phyloP scores from a whole-genome alignment of 116 monocot species.

The Papilionanthe hybrid region DNA sequence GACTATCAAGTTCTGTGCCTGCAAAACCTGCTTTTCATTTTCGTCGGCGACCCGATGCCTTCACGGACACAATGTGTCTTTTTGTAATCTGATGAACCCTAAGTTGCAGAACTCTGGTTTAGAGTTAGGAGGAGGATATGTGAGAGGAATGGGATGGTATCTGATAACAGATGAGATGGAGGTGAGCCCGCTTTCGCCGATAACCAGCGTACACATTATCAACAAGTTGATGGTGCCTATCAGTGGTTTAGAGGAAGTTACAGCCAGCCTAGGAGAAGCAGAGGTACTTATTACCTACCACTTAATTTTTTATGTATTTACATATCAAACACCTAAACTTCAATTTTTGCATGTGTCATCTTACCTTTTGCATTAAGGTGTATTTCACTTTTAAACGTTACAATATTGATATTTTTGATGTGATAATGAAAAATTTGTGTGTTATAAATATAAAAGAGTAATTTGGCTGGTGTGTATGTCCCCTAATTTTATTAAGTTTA shows the following conservation, averaged over 20 bases:
- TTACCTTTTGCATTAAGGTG: no score
- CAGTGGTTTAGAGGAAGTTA: constrained; percentile 17
- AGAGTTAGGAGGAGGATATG: constrained; percentile 18
- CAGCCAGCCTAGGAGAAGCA: constrained; percentile 22
- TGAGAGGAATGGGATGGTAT: constrained; percentile 14
- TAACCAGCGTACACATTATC: constrained; percentile 17
- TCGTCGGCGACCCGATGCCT: not conserved
- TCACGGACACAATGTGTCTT: not conserved
- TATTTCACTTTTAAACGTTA: no score
- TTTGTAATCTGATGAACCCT: constrained; percentile 16
- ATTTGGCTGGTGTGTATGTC: no score
- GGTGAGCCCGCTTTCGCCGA: constrained; percentile 24
- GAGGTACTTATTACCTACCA: constrained; percentile 17
- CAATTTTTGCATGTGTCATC: no score
- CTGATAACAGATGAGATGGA: constrained; percentile 31
- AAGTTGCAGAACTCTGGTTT: constrained; percentile 4
- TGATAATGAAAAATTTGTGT: no score
- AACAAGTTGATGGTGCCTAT: constrained; percentile 24
- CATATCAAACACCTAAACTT: no score
- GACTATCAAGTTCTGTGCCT: not conserved
- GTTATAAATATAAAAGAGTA: no score
- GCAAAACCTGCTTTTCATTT: constrained; percentile 5
- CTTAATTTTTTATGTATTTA: no score
- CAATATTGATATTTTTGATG: no score
- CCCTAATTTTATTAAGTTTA: no score